Percentiles rank a stretch among this genome's conserved stretches.
Evolutionary conservation across 2,329 filamentous ascomycete genomes (phyloP).

Genomic region (Penicillium sp.): DNA sequence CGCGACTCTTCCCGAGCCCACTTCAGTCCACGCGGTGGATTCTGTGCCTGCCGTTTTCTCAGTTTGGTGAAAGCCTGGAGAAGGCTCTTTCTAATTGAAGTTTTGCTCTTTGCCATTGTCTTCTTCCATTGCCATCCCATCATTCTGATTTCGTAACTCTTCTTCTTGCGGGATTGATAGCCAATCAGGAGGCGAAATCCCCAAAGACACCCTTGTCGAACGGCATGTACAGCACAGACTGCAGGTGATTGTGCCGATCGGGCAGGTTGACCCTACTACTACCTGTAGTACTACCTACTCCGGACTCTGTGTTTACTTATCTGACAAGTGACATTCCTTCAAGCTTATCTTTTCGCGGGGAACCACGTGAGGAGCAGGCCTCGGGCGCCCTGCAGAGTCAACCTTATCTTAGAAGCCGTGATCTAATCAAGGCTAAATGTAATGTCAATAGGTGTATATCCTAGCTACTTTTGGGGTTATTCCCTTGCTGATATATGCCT

Average conservation of each 20-base stretch:
- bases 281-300: not conserved
- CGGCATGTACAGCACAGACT: not conserved
- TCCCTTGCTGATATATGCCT: no score
- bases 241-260: conserved; percentile 4
- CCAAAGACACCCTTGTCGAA: not conserved
- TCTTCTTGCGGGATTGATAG: conserved; percentile 4
- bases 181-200: conserved; percentile 16
- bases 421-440: not conserved
- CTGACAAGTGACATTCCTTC: conserved; percentile 7
- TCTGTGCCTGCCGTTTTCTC: conserved; percentile 11
- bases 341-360: conserved; percentile 21
- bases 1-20: conserved; percentile 20
- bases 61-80: conserved; percentile 22
- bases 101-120: not conserved
- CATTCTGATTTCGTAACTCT: conserved; percentile 23
- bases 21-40: conserved; percentile 5
- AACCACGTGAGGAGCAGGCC: conserved; percentile 8
- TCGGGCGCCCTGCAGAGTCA: not conserved
- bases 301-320: not conserved
- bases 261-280: conserved; percentile 17
- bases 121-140: conserved; percentile 10
- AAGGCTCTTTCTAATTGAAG: conserved; percentile 6
- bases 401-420: not conserved
- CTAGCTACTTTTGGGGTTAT: not conserved
- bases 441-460: no score